Percentiles rank a stretch among this genome's conserved stretches.
Evolutionary conservation across 1,139 yeast genomes (phyloP).

Genomic region (Blastobotrys buckinghamii): DNA sequence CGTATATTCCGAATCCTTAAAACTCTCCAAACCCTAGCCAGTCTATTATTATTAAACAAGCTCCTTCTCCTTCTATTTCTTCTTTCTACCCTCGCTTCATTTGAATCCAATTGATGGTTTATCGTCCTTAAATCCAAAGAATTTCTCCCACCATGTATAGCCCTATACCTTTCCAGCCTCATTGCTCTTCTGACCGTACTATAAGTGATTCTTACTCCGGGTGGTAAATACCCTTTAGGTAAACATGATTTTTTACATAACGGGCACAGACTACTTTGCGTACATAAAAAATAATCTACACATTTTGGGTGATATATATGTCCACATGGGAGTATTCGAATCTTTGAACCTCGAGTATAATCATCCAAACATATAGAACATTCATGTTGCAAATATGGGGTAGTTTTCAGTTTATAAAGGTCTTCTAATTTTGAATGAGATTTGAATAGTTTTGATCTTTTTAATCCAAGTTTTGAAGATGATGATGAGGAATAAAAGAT

Average conservation of each 20-base stretch:
- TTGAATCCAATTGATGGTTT: too few relatives aligned
- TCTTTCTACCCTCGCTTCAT: too few relatives aligned
- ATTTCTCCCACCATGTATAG: not conserved
- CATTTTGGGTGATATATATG: slow-evolving; percentile 11
- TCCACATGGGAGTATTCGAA: slow-evolving; percentile 10
- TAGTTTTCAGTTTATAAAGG: not conserved
- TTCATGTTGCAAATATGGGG: slow-evolving; percentile 2
- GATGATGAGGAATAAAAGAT: not conserved
- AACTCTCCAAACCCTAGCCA: too few relatives aligned
- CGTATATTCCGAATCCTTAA: too few relatives aligned
- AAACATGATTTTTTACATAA: slow-evolving; percentile 10
- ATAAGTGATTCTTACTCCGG: slow-evolving; percentile 8
- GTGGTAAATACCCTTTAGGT: slow-evolving; percentile 11
- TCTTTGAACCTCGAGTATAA: not conserved
- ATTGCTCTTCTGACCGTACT: slow-evolving; percentile 9
- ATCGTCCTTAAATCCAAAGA: too few relatives aligned
- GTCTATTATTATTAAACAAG: too few relatives aligned
- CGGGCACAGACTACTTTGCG: slow-evolving; percentile 11
- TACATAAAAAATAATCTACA: slow-evolving; percentile 2
- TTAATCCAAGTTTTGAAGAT: not conserved
- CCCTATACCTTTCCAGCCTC: not conserved
- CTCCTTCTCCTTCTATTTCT: too few relatives aligned
- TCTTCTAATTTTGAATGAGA: not conserved
- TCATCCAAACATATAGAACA: slow-evolving; percentile 13
- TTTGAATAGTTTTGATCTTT: not conserved